Base-by-base conservation (phyloP, 176 grass and related monocot genomes). In the Puya raimondii region DNA sequence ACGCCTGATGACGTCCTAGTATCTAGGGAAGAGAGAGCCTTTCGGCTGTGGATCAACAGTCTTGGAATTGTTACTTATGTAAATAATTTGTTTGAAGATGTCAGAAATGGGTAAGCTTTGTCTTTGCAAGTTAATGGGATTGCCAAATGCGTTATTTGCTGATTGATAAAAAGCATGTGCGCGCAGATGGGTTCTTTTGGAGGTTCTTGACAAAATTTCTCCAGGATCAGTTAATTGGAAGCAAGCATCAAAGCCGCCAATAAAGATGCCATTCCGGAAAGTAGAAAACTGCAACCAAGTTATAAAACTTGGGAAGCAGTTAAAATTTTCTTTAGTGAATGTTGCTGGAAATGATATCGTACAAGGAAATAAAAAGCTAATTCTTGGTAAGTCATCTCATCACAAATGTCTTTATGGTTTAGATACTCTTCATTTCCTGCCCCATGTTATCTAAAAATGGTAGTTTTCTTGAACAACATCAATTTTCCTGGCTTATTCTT, bases 221-320 rank as follows among this genome's bases (percentile, higher is more conserved):
- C 84, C 86, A 50, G 89, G 89, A 78, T 92, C 80, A 76, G 89
- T 97, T 53, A 90, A 85, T 72, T 97, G 93, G 93, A 97, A 92
- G 67, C 66, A 87, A 26, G 89, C 93, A 77, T 81, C 89, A 71
- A 97, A 97, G 71, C 93, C 93, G 79, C 93, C 93, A 0, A 97
- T 97, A 72, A 97, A 92, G 66, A 67, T 92, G 50, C 93, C 93
- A 72, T 97, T 97, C 73, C 85, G 89, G 70, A 97, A 97, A 84
- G 71, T 97, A 69, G 93, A 97, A 83, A 97, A 97, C 50, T 97
- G 93, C 80, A 97, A 97, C 72, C 93, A 97, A 90, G 86, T 97
- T 69, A 53, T 97, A 76, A 90, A 90, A 63, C 87, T 97, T 20
- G 93, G 93, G 56, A 92, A 84, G 66, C 54, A 90, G 16, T 80